Conservation (phyloP, 805 yeast species). For the Ogataea wickerhamii region DNA sequence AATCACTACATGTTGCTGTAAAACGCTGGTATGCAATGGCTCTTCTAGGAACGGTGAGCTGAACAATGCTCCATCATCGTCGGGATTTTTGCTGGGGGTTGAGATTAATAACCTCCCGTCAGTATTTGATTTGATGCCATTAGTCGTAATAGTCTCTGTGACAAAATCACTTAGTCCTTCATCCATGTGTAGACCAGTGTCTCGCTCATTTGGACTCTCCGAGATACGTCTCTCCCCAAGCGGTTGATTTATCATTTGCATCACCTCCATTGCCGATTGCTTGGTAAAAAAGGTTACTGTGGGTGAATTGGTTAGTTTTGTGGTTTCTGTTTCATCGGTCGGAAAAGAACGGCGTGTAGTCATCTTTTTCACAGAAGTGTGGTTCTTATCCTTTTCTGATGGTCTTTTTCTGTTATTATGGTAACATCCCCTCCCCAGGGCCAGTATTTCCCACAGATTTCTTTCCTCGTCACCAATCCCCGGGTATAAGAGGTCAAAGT, state of each 20-base stretch:
- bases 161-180: constrained; percentile 37
- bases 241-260: constrained; percentile 69
- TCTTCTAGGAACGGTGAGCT: constrained; percentile 49
- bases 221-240: constrained; percentile 27
- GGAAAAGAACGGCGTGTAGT: neutral
- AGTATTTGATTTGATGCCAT: constrained; percentile 1
- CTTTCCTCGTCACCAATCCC: constrained; percentile 43
- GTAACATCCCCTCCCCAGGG: constrained; percentile 39
- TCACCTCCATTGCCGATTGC: constrained; percentile 70
- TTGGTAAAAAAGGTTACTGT: constrained; percentile 76
- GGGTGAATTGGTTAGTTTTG: constrained; percentile 52
- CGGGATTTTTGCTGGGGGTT: constrained; percentile 6
- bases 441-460: constrained; percentile 50
- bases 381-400: neutral
- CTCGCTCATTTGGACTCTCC: constrained; percentile 7
- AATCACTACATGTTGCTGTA: constrained; percentile 16
- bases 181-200: constrained; percentile 13
- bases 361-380: constrained; percentile 9
- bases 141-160: constrained; percentile 44
- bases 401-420: constrained; percentile 12
- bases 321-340: constrained; percentile 15
- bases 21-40: constrained; percentile 12
- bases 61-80: constrained; percentile 20
- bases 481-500: constrained; percentile 55
- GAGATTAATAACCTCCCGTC: neutral